These are phyloP conservation scores for Brassica carinata DNA, from an alignment of 345 rosid species.

Conservation along the genomic window DNA sequence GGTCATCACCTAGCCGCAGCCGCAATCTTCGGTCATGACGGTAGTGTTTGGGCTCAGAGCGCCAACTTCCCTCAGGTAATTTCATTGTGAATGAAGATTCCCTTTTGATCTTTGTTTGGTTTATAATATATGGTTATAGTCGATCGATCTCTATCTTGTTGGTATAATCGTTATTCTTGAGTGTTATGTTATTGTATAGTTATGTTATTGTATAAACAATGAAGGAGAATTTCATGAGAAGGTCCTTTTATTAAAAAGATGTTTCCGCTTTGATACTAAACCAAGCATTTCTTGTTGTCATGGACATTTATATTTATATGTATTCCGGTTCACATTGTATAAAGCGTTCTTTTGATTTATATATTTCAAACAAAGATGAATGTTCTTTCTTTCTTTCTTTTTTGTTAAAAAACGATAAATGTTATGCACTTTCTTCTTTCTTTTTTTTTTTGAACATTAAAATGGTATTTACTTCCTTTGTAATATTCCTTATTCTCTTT, in stretches of 20 bases:
- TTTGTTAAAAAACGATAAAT: not conserved
- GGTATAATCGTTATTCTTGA: not conserved
- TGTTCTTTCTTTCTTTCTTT: not conserved
- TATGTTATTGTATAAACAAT: not conserved
- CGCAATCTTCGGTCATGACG: not conserved
- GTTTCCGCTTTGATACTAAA: not conserved
- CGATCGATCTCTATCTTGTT: not conserved
- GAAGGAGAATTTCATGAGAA: not conserved
- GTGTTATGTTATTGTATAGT: too few species aligned
- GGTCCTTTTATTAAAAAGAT: not conserved
- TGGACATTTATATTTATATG: not conserved
- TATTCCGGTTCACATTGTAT: not conserved
- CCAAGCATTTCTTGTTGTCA: not conserved
- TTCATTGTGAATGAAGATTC: not conserved
- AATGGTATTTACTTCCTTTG: not conserved
- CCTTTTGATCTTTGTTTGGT: not conserved
- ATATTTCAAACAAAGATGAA: not conserved
- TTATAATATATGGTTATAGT: not conserved
- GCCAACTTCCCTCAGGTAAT: not conserved
- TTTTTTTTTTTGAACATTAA: not conserved
- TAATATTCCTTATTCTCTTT: not conserved
- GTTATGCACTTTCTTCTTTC: not conserved
- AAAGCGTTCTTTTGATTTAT: not conserved
- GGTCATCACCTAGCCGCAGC: not conserved
- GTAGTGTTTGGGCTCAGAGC: conserved; percentile 3